Percentiles rank a stretch among this genome's conserved stretches.
Conservation (phyloP, 2,329 filamentous ascomycete genomes). For the Penicillium sp. region DNA sequence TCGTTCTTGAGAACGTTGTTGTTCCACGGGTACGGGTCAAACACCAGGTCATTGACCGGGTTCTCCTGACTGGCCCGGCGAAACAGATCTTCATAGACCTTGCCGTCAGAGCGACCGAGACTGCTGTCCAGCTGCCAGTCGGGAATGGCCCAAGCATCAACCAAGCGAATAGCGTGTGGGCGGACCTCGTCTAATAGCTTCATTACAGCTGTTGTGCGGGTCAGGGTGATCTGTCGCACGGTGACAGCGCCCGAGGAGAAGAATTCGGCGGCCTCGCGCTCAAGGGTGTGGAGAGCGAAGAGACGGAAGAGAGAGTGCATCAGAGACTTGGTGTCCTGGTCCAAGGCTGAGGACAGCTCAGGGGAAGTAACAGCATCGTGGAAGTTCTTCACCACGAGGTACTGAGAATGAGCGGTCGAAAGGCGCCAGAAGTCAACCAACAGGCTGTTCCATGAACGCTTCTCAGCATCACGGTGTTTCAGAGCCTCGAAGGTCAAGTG, state of each 20-base stretch:
- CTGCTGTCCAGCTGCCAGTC: slow-evolving; percentile 76
- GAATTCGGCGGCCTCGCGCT: slow-evolving; percentile 70
- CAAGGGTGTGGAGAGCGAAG: slow-evolving; percentile 65
- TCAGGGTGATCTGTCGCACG: slow-evolving; percentile 70
- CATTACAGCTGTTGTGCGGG: slow-evolving; percentile 67
- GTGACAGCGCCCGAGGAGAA: slow-evolving; percentile 69
- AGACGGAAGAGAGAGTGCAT: slow-evolving; percentile 69
- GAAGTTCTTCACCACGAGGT: slow-evolving; percentile 77
- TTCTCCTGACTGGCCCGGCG: slow-evolving; percentile 70
- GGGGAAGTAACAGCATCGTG: slow-evolving; percentile 65
- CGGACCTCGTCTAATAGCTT: slow-evolving; percentile 69
- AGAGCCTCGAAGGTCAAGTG: slow-evolving; percentile 75
- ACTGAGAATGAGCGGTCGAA: slow-evolving; percentile 73
- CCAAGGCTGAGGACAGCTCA: slow-evolving; percentile 54
- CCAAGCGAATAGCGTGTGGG: slow-evolving; percentile 69
- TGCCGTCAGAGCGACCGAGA: slow-evolving; percentile 69
- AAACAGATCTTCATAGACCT: slow-evolving; percentile 78
- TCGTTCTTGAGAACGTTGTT: slow-evolving; percentile 61
- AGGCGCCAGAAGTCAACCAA: slow-evolving; percentile 78
- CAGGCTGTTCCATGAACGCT: slow-evolving; percentile 74
- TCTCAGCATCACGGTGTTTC: slow-evolving; percentile 71
- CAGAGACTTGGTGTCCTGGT: slow-evolving; percentile 57
- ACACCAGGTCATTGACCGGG: slow-evolving; percentile 69
- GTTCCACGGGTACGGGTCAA: slow-evolving; percentile 70
- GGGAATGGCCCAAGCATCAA: slow-evolving; percentile 74